Evolutionary conservation across 768 basidiomycete species (phyloP), one percentile per base, ranked within the genome.

Genomic region (Leccinum longicurvipes): DNA sequence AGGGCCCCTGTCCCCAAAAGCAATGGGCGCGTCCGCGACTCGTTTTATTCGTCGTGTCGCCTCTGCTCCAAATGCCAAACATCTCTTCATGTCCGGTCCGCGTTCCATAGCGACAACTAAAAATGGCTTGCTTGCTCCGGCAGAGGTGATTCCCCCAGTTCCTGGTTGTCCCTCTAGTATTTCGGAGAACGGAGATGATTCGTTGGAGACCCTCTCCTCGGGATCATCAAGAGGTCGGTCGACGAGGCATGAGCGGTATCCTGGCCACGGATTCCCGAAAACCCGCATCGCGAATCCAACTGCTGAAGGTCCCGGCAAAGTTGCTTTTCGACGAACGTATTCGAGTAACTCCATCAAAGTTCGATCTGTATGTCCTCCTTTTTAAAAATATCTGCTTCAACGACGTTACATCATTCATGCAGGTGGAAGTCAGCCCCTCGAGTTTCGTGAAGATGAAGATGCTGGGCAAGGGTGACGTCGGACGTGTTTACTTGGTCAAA

Each of bases 391-490:
- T 52, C 41, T 50, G 45, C 27, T 32, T 25, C 27, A 24, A 31
- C 54, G n/a, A 41, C 19, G 42, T 39, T 52, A 12, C 34, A 50
- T 59, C 24, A 45, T 53, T 54, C 10, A 51, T 53, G 24, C 63
- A 94, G 89, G 92, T 96, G 55, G 95, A 98, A 76, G 96, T 99
- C 24, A 83, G 87, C 23, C 96, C 97, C 54, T 85, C 85, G 47
- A 94, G 92, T 72, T 99, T 99, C 74, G 82, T 89, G 68, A 99
- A 99, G 78, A 79, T 98, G 75, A 97, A 95, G 76, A 82, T 99
- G 81, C 81, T 98, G n/a, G 97, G 97, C 47, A 93, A 97, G 72
- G 97, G 97, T 46, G 97, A 99, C 73, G 97, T 99, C 47, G 97
- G 97, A 19, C 91, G 96, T 71, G 97, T 99, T 41, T 99, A 98